Conservation (phyloP, 2,329 filamentous ascomycete species). For the Calonectria montana region DNA sequence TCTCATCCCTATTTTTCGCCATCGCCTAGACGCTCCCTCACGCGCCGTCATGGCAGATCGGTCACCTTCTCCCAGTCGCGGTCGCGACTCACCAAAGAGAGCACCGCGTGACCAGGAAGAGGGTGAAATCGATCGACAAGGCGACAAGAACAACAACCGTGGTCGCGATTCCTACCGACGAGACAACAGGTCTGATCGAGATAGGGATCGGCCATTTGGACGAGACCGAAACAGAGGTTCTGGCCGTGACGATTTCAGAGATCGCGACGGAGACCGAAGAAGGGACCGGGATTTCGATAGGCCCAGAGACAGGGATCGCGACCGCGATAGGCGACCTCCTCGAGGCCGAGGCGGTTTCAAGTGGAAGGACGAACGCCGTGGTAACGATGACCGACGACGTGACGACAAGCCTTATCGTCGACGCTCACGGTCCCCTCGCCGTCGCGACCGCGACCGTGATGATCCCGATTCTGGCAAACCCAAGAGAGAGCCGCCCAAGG, state of each 20-base stretch:
- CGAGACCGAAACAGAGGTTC: conserved; percentile 9
- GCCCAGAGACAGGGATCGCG: conserved; percentile 40
- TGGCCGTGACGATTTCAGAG: conserved; percentile 11
- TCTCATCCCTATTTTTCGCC: not conserved
- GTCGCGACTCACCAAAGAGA: conserved; percentile 14
- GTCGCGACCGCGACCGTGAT: conserved; percentile 33
- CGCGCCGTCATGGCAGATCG: conserved; percentile 19
- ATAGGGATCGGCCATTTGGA: conserved; percentile 3
- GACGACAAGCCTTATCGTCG: conserved; percentile 36
- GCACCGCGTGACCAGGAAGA: conserved; percentile 6
- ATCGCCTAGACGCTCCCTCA: not conserved
- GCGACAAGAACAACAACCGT: conserved; percentile 8
- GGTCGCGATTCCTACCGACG: conserved; percentile 5
- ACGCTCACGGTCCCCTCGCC: conserved; percentile 36
- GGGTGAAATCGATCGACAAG: not conserved
- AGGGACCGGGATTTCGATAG: conserved; percentile 23
- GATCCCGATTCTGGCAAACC: conserved; percentile 42
- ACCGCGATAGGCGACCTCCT: conserved; percentile 34
- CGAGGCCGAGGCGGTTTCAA: conserved; percentile 40
- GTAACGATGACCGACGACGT: conserved; percentile 34
- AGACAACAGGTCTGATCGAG: conserved; percentile 18
- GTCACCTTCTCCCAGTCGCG: conserved; percentile 14
- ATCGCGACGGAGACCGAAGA: conserved; percentile 17
- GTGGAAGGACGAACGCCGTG: conserved; percentile 42
- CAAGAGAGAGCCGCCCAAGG: conserved; percentile 54